Evolutionary conservation across 306 rosid species (phyloP), one percentile per base, ranked within the genome.

Genomic region (Dalbergia cultrata): DNA sequence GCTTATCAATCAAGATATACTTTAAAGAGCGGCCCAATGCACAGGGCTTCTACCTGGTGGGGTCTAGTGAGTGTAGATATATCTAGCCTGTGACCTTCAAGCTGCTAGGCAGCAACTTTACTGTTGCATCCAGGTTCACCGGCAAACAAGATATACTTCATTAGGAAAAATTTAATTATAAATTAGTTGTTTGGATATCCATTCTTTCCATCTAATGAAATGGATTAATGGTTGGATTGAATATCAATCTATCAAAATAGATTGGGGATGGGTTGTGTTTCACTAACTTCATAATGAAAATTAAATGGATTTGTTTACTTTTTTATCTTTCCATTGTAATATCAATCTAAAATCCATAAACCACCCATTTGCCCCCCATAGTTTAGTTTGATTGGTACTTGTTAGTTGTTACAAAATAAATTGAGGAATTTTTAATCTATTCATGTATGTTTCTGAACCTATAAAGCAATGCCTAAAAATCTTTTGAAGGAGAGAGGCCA

Each of bases 391-490:
- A 21, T 10, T 59, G 14, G 7, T 22, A 53, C 12, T 33, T 71
- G 33, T 71, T 52, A 53, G 12, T 33, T 52, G 9, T 71, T 52
- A 12, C 45, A 17, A 33, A 3, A 16, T 44, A 52, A 47, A 57
- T 62, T 47, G 57, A 61, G 57, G 57, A 71, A 37, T 64, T 33
- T 60, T 10, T 11, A 22, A 5, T 10, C 14, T 59, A 4, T 59
- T 59, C 7, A 4, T 7, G 34, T 58, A 4, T 58, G 65, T 59
- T 59, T 59, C 65, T 59, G 16, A 59, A 0, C 21, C 35, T 21
- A 59, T 59, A 12, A 74, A 10, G 45, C 11, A 60, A 22, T 74
- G 70, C 59, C 31, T 74, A 9, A 44, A 18, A 74, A 41, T 59
- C 68, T 74, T 14, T 41, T 74, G 68, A 53, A 59, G 37, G 31